Evolutionary conservation across 1,284 basidiomycete genomes (phyloP).

Genomic region (Neolentinus lepideus): DNA sequence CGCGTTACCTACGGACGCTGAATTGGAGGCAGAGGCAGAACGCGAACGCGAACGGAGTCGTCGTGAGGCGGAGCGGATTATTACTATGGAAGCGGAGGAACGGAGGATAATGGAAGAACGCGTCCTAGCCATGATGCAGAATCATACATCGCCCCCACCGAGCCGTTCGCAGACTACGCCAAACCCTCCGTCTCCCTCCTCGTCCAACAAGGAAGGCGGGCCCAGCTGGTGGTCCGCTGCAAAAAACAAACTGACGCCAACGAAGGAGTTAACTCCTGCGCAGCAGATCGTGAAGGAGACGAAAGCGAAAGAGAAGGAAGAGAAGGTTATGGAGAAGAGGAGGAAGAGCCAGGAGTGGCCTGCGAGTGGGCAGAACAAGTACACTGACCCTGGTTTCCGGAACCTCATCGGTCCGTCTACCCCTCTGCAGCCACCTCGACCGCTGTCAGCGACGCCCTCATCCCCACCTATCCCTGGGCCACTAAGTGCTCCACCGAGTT

Average conservation of each 20-base stretch:
- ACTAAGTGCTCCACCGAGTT: slow-evolving; percentile 45
- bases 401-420: slow-evolving; percentile 31
- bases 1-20: slow-evolving; percentile 57
- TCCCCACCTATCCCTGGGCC: slow-evolving; percentile 48
- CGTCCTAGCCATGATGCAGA: slow-evolving; percentile 63
- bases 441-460: slow-evolving; percentile 39
- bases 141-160: slow-evolving; percentile 31
- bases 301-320: slow-evolving; percentile 56
- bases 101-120: slow-evolving; percentile 61
- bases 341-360: slow-evolving; percentile 45
- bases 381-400: slow-evolving; percentile 45
- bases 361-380: slow-evolving; percentile 39
- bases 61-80: slow-evolving; percentile 67
- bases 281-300: slow-evolving; percentile 71
- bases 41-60: slow-evolving; percentile 66
- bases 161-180: slow-evolving; percentile 46
- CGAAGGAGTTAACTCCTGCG: slow-evolving; percentile 74
- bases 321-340: slow-evolving; percentile 23
- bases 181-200: slow-evolving; percentile 52
- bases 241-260: slow-evolving; percentile 68
- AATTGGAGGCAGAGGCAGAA: slow-evolving; percentile 72
- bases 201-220: slow-evolving; percentile 49
- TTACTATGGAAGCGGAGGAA: slow-evolving; percentile 63
- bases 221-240: slow-evolving; percentile 61
- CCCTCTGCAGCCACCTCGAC: slow-evolving; percentile 24